phyloP scores from a whole-genome alignment of 768 basidiomycete genomes.

The Vararia minispora region DNA sequence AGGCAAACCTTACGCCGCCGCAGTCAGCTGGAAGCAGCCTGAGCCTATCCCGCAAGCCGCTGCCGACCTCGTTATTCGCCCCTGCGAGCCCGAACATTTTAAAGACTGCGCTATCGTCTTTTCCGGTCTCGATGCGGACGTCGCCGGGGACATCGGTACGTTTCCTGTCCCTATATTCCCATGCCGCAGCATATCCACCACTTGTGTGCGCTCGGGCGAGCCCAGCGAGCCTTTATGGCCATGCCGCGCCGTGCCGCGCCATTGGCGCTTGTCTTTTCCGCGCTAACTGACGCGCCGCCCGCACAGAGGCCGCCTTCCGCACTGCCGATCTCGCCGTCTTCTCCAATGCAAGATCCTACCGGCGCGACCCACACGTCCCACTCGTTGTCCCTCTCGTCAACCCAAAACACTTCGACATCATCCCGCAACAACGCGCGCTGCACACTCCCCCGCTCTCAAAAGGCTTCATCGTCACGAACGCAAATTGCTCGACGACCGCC shows the following conservation, averaged over 20 bases:
- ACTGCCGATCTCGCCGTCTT: conserved; percentile 85
- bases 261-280: conserved; percentile 4
- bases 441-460: conserved; percentile 58
- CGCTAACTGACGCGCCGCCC: not conserved
- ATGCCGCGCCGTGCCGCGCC: no score
- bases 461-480: conserved; percentile 97
- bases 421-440: conserved; percentile 68
- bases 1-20: conserved; percentile 65
- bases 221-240: no score
- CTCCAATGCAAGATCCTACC: conserved; percentile 95
- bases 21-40: conserved; percentile 82
- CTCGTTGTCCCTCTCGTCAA: conserved; percentile 97
- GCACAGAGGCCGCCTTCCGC: conserved; percentile 74
- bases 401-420: conserved; percentile 69
- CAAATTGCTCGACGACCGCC: conserved; percentile 96
- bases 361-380: conserved; percentile 85
- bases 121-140: conserved; percentile 92
- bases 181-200: no score
- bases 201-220: no score
- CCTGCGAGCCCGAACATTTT: conserved; percentile 74
- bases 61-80: conserved; percentile 52
- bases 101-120: conserved; percentile 79
- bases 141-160: conserved; percentile 90
- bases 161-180: conserved; percentile 5
- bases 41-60: conserved; percentile 60